These are phyloP conservation scores for Penicillium digitatum DNA, from an alignment of 2,329 filamentous ascomycete genomes.

Conservation along the genomic window DNA sequence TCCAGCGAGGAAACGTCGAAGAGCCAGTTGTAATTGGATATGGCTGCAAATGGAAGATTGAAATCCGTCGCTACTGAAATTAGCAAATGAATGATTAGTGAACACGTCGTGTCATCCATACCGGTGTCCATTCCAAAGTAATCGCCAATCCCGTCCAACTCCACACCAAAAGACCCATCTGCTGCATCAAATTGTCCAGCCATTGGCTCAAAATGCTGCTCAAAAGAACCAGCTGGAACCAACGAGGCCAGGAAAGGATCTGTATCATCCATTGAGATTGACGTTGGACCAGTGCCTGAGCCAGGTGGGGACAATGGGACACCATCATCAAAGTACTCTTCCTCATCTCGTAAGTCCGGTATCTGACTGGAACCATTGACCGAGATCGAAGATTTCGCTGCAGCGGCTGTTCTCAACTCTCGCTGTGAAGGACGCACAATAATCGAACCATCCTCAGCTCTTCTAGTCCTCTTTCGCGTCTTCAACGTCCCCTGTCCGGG, in stretches of 20 bases:
- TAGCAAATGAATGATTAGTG: neutral
- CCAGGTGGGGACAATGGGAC: constrained; percentile 29
- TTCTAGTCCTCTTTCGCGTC: constrained; percentile 50
- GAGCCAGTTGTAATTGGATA: constrained; percentile 60
- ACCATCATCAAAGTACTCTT: constrained; percentile 13
- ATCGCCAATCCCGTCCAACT: constrained; percentile 41
- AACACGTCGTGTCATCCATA: constrained; percentile 14
- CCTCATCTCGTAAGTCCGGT: neutral
- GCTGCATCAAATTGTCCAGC: constrained; percentile 35
- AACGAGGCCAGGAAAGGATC: constrained; percentile 32
- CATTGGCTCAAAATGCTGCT: constrained; percentile 33
- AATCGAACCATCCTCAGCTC: constrained; percentile 47
- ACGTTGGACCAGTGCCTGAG: constrained; percentile 24
- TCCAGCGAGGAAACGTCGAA: constrained; percentile 49
- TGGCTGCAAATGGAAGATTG: constrained; percentile 62
- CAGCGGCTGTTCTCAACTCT: constrained; percentile 14
- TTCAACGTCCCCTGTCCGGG: constrained; percentile 47
- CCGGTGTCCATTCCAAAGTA: constrained; percentile 58
- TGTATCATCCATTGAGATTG: constrained; percentile 23
- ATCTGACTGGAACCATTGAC: constrained; percentile 13
- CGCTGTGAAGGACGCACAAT: constrained; percentile 38
- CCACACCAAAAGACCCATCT: constrained; percentile 29
- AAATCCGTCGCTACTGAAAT: constrained; percentile 53
- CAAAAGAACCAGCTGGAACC: constrained; percentile 31
- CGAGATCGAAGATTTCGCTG: constrained; percentile 4